These are phyloP conservation scores for Chalaropsis ovoidea DNA, from an alignment of 2,329 filamentous ascomycete species.

Conservation along the genomic window DNA sequence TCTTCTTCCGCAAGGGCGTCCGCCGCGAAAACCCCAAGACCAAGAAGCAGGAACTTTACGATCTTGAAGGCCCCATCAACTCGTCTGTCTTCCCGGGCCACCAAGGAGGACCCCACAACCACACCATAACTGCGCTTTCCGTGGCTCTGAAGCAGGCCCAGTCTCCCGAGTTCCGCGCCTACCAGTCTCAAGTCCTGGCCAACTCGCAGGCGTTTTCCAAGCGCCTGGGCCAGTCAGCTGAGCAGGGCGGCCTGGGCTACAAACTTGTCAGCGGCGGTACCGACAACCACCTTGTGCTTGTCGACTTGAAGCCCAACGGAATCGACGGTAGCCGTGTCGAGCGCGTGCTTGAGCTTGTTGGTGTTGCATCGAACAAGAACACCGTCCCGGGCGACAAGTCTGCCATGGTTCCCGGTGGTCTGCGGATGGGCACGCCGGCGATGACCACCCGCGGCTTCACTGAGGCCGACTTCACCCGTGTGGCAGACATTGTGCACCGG, in stretches of 20 bases:
- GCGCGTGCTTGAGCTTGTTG: conserved; percentile 79
- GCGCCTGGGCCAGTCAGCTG: conserved; percentile 55
- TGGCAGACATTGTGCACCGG: conserved; percentile 76
- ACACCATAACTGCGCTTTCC: conserved; percentile 91
- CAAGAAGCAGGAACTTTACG: conserved; percentile 74
- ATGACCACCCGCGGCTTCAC: conserved; percentile 96
- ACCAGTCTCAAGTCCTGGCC: conserved; percentile 79
- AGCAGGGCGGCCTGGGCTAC: conserved; percentile 70
- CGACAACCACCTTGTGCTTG: conserved; percentile 90
- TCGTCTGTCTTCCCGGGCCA: conserved; percentile 94
- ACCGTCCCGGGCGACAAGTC: conserved; percentile 93
- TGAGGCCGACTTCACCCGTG: conserved; percentile 75
- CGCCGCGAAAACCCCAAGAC: conserved; percentile 73
- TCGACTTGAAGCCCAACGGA: conserved; percentile 79
- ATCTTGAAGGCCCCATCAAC: conserved; percentile 90
- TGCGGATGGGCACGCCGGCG: conserved; percentile 89
- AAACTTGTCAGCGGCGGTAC: conserved; percentile 87
- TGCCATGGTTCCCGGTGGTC: conserved; percentile 81
- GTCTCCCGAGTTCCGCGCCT: conserved; percentile 78
- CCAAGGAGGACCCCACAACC: conserved; percentile 96
- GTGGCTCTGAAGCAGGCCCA: conserved; percentile 93
- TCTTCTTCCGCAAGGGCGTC: conserved; percentile 94
- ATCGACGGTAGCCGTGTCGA: conserved; percentile 87
- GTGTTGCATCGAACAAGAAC: conserved; percentile 98
- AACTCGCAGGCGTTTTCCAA: conserved; percentile 82